Evolutionary conservation across 805 yeast species (phyloP), one percentile per base, ranked within the genome.

Genomic region (Metschnikowia lochheadii): DNA sequence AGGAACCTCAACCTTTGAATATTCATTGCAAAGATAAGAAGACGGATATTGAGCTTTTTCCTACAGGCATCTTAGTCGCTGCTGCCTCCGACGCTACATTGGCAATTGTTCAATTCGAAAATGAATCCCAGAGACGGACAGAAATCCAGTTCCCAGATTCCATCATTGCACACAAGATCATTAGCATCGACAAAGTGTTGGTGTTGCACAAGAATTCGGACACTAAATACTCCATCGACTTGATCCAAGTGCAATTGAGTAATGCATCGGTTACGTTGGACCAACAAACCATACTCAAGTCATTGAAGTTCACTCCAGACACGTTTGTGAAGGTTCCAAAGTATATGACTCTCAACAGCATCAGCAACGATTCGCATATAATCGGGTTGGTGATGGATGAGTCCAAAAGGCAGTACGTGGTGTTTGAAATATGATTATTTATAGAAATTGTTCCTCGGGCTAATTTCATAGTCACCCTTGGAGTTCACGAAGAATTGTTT

Each of bases 341-440:
- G 3, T 59, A 59, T 43, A 36, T 77, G 40, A 58, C 75, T 0
- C 53, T 70, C n/a, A 73, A 67, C 50, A 52, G 64, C 6, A 38
- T 46, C n/a, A 51, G 51, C 2, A 35, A 51, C 3, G 58, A 65
- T 23, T 51, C 63, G 0, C 43, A 44, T 8, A 42, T 35, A 13
- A 61, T 65, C 39, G 78, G 73, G 5, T 73, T 77, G 51, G 51
- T 79, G 14, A 52, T 78, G 34, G 81, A 77, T 53, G 54, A 61
- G 7, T 59, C 70, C 23, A 71, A 62, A 45, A 73, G 69, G 52
- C 66, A 70, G 46, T 77, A 76, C 55, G 54, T 64, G 26, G 67
- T 76, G 14, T 61, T 77, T 35, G 65, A 64, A 77, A 72, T 57
- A 50, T 58, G 8, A 59, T 73, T 49, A 67, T 60, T 57, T 63